These are phyloP conservation scores for Coniochaeta hoffmannii DNA, from an alignment of 2,329 filamentous ascomycete species.

Conservation along the genomic window DNA sequence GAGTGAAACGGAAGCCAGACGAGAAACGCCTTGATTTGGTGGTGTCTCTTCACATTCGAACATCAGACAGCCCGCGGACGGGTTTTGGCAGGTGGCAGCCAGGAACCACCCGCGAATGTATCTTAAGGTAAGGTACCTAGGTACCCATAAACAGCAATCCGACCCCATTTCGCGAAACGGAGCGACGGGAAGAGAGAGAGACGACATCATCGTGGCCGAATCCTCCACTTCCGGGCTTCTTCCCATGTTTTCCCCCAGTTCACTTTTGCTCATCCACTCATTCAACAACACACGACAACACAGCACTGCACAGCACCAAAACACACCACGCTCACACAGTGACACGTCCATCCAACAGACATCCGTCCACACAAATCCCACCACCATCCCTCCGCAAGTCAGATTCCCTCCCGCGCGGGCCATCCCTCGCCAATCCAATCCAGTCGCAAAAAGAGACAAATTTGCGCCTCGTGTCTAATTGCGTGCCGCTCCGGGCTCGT, in stretches of 20 bases:
- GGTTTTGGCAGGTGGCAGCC: not conserved
- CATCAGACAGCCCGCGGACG: not conserved
- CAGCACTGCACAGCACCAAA: no score
- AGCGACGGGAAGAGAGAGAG: not conserved
- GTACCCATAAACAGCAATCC: not conserved
- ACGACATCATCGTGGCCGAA: slow-evolving; percentile 1
- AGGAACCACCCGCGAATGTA: not conserved
- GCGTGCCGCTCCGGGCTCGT: not conserved
- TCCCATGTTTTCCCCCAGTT: not conserved
- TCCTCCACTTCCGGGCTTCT: not conserved
- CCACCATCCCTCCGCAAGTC: not conserved
- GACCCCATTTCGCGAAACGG: not conserved
- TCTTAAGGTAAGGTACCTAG: not conserved
- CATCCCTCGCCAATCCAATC: not conserved
- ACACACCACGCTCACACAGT: not conserved
- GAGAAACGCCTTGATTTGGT: not conserved
- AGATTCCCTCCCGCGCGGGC: not conserved
- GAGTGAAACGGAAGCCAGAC: not conserved
- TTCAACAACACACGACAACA: not conserved
- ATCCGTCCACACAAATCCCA: not conserved
- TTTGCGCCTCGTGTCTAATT: not conserved
- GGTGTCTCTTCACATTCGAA: not conserved
- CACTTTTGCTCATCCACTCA: not conserved
- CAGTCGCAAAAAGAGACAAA: not conserved
- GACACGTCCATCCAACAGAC: not conserved